Base-by-base conservation (phyloP, 768 basidiomycete genomes). In the Russula ochroleuca region DNA sequence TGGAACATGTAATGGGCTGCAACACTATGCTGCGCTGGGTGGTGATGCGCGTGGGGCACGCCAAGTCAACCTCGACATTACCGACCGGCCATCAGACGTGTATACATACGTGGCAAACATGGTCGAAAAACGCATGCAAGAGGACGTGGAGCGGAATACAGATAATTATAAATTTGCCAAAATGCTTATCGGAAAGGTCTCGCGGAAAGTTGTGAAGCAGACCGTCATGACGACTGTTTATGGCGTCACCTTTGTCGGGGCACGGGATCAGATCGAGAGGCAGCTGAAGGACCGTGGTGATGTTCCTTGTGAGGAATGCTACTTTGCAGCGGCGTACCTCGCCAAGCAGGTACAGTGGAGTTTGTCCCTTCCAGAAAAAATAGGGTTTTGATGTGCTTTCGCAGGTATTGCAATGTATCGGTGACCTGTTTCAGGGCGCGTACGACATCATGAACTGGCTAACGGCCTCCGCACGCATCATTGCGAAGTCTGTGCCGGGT, bases 151-250 rank as follows among this genome's bases (percentile, higher is more conserved):
- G 53, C 52, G 35, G 21, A 76, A 73, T 62, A 75, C 76, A 9
- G 73, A 81, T 11, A 61, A 77, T 28, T 2, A 28, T 25, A 72
- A 77, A 59, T 75, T 78, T 59, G 96, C 94, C 0, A 65, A 75
- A 54, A 67, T 90, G 67, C 79, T 96, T 31, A 59, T 78, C 47
- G 92, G 91, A 37, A 92, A 92, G 74, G 80, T 99, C 35, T 80
- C 92, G 21, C 78, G 97, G 25, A 98, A 99, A 75, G 88, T 97
- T 19, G 96, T 99, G 69, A 99, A 99, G 79, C 96, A 98, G 78
- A 98, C 97, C 25, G 92, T 98, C 67, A 99, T 99, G 97, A 99
- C 96, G 0, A 98, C 96, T 3, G 96, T 98, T 38, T 98, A 98
- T 72, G 96, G 97, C 23, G 95, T 99, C 17, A 99, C 97, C 0